Evolutionary conservation across 306 rosid species (phyloP), one percentile per base, ranked within the genome.

Genomic region (Hippophae tibetana): DNA sequence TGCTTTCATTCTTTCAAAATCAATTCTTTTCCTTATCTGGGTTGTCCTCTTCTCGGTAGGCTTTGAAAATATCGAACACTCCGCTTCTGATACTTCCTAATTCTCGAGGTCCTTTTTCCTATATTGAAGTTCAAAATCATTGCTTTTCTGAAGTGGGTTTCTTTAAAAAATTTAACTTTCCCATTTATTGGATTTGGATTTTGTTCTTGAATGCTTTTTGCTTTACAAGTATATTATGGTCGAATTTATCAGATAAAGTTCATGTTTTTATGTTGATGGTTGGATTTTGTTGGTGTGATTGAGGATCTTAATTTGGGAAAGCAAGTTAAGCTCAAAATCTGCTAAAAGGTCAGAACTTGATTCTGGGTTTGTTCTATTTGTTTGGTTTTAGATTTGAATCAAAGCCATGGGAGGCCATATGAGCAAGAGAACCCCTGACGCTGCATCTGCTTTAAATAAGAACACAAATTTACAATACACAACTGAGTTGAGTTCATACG

Each of bases 381-480:
- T 13, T 14, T 9, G 43, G 47, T 13, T 64, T 69, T 61, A 82
- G 65, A 71, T 66, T 52, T 66, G 59, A 10, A 53, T 58, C 58
- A 3, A 54, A 69, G 85, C 64, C 57, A 92, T 92, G 98, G 98
- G 98, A 55, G 58, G 72, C 77, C 84, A 81, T 71, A 57, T 81
- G 74, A 87, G 95, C 96, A 87, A 83, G 76, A 92, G 71, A 76
- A 38, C 42, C 18, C 69, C 93, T 8, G 40, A 58, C 56, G 53
- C 84, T 0, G 68, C 89, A 0, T 50, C 81, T 40, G 60, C 89
- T 9, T 51, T 69, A 27, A 79, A 78, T 42, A 26, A 78, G 43
- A 47, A 55, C 57, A 42, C 77, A 0, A 76, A 77, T 52, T 54
- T 79, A 57, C 86, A 78, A 2, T 92, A 81, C 62, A 72, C 80